Percentiles rank a stretch among this genome's conserved stretches.
Evolutionary conservation across 2,329 filamentous ascomycete genomes (phyloP).

Genomic region (Colletotrichum karsti): DNA sequence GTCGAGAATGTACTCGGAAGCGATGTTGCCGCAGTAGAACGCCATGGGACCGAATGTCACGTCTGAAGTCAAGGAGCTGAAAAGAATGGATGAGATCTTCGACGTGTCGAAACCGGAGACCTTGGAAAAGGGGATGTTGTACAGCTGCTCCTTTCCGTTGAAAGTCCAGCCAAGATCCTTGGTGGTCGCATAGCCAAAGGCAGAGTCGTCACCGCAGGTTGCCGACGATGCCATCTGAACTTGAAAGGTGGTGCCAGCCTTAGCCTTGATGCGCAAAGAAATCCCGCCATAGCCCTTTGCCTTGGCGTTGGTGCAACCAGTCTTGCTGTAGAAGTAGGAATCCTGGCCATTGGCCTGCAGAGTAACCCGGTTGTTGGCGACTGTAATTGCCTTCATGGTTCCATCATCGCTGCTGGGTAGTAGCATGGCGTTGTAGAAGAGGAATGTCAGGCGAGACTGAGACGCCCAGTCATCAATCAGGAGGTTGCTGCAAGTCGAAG

Average conservation of each 20-base stretch:
- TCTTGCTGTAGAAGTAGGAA: conserved; percentile 68
- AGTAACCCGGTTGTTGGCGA: conserved; percentile 59
- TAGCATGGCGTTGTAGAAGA: conserved; percentile 67
- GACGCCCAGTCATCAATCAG: conserved; percentile 69
- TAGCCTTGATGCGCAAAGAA: conserved; percentile 62
- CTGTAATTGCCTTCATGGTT: conserved; percentile 62
- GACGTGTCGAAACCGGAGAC: conserved; percentile 58
- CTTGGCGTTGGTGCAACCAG: conserved; percentile 59
- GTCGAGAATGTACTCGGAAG: conserved; percentile 56
- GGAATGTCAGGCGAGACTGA: conserved; percentile 68
- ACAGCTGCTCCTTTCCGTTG: conserved; percentile 65
- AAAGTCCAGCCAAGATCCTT: conserved; percentile 67
- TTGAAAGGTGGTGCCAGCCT: conserved; percentile 57
- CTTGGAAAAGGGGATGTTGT: conserved; percentile 64
- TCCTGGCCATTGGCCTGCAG: conserved; percentile 56
- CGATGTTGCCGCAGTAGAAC: conserved; percentile 64
- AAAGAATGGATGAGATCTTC: conserved; percentile 61
- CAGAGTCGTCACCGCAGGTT: conserved; percentile 48
- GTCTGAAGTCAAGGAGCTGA: conserved; percentile 53
- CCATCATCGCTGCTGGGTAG: conserved; percentile 65
- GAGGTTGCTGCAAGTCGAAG: conserved; percentile 47
- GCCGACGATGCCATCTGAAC: conserved; percentile 60
- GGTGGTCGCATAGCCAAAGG: conserved; percentile 49
- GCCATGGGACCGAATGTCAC: conserved; percentile 65
- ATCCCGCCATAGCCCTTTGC: conserved; percentile 61